Evolutionary conservation across 2,329 filamentous ascomycete genomes (phyloP).

Genomic region (Pseudogymnoascus sp.): DNA sequence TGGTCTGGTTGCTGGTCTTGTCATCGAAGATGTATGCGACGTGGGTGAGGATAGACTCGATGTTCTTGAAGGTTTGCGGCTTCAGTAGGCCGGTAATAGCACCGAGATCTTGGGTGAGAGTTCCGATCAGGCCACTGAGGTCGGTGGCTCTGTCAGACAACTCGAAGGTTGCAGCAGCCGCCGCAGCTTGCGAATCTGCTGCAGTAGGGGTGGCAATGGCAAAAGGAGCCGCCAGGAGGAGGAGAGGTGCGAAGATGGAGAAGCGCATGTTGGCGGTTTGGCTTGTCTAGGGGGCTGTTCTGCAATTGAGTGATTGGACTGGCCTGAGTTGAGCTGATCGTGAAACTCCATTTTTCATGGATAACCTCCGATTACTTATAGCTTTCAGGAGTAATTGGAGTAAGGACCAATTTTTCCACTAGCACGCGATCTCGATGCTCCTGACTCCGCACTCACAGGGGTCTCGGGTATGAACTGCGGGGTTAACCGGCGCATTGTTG

Average conservation of each 20-base stretch:
- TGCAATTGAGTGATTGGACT: neutral
- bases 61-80: slow-evolving; percentile 8
- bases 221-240: neutral
- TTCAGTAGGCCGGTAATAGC: slow-evolving; percentile 10
- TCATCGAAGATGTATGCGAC: slow-evolving; percentile 11
- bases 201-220: neutral
- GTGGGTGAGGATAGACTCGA: slow-evolving; percentile 7
- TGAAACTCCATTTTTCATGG: neutral
- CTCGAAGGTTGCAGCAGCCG: neutral
- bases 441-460: neutral
- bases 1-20: slow-evolving; percentile 11
- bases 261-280: slow-evolving; percentile 1
- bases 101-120: neutral
- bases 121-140: neutral
- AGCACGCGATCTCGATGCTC: neutral
- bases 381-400: neutral
- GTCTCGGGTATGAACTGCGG: slow-evolving; percentile 1
- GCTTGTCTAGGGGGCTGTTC: neutral
- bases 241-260: neutral
- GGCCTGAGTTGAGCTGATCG: neutral
- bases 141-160: neutral
- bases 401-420: neutral
- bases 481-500: neutral
- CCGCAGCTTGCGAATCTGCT: neutral
- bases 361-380: neutral